Evolutionary conservation across 78 protist genomes (phyloP).

Genomic region (Trichosphaerium sp.): DNA sequence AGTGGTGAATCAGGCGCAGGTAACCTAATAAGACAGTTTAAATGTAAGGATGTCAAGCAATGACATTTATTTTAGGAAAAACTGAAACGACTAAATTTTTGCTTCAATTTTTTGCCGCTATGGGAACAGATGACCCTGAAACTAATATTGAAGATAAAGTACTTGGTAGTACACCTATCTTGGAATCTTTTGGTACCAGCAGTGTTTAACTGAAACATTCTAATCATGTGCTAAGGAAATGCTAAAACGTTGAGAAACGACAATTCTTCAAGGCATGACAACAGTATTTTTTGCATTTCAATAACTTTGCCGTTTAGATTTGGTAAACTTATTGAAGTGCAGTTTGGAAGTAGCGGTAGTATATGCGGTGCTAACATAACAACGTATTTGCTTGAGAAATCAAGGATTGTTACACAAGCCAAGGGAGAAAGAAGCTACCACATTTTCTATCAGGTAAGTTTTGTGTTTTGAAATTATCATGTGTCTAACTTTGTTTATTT

Average conservation of each 20-base stretch:
- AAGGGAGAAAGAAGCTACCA: slow-evolving; percentile 74
- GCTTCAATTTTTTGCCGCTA: slow-evolving; percentile 53
- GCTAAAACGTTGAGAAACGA: slow-evolving; percentile 88
- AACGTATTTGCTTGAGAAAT: slow-evolving; percentile 68
- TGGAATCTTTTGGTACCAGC: slow-evolving; percentile 78
- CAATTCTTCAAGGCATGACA: slow-evolving; percentile 54
- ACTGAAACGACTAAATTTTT: slow-evolving; percentile 37
- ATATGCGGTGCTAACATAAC: slow-evolving; percentile 66
- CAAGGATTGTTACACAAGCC: slow-evolving; percentile 64
- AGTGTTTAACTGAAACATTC: slow-evolving; percentile 31
- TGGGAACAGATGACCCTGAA: slow-evolving; percentile 41
- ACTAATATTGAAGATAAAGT: slow-evolving; percentile 38
- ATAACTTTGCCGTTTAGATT: slow-evolving; percentile 43
- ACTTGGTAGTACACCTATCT: slow-evolving; percentile 60
- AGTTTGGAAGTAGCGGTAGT: slow-evolving; percentile 45
- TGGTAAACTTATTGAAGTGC: slow-evolving; percentile 75
- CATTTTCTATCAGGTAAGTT: slow-evolving; percentile 52
- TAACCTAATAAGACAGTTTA: too few species aligned
- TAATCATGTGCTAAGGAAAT: slow-evolving; percentile 77
- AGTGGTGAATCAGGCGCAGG: slow-evolving; percentile 77
- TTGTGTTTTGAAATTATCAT: slow-evolving; percentile 39
- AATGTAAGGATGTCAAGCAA: too few species aligned
- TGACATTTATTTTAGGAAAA: too few species aligned
- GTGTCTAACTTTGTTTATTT: background rate
- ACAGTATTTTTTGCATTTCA: background rate